Base-by-base conservation (phyloP, 228 moss, liverwort and hornwort genomes). In the Sphagnum magellanicum region DNA sequence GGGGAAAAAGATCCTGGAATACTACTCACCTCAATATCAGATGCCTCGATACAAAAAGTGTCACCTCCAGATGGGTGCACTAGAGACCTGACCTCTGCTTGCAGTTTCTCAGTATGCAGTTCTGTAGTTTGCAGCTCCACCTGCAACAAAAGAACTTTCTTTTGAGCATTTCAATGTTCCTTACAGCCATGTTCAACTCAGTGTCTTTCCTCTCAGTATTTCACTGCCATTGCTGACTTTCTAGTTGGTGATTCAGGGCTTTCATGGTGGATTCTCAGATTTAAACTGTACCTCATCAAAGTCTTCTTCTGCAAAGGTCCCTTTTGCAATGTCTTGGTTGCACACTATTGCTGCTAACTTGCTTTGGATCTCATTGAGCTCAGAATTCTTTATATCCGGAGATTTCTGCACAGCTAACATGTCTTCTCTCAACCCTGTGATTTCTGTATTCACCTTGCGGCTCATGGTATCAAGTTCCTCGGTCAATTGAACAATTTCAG, bases 1-100 rank as follows among this genome's bases (percentile, higher is more conserved):
- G 12, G 55, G 12, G 0, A 55, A 55, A 8, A 1, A 12, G 4
- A 8, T 32, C 32, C 32, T 32, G 32, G 32, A 32, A 32, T 83
- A 87, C 87, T 81, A 83, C 70, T 70, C 81, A 32, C 83, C 61
- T 87, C 79, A 52, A 83, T 87, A 76, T 81, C 83, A 8, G 12
- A 55, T 8, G 55, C 55, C 12, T 55, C 9, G 0, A 12, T 8
- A 8, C 55, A 8, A 12, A 55, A 8, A 12, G 8, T 12, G 12
- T 55, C 55, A 32, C 1, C 32, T 32, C 32, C 32, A 32, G 32
- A 32, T 32, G 32, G 32, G 32, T 32, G 32, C 32, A 32, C 32
- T 53, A 32, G 32, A 78, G 74, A 68, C 16, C 68, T 68, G 65
- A 83, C 46, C 69, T 86, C 85, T 69, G 66, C 80, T 75, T 75